These are phyloP conservation scores for Tulasnella sp. DNA, from an alignment of 768 basidiomycete genomes.

Conservation along the genomic window DNA sequence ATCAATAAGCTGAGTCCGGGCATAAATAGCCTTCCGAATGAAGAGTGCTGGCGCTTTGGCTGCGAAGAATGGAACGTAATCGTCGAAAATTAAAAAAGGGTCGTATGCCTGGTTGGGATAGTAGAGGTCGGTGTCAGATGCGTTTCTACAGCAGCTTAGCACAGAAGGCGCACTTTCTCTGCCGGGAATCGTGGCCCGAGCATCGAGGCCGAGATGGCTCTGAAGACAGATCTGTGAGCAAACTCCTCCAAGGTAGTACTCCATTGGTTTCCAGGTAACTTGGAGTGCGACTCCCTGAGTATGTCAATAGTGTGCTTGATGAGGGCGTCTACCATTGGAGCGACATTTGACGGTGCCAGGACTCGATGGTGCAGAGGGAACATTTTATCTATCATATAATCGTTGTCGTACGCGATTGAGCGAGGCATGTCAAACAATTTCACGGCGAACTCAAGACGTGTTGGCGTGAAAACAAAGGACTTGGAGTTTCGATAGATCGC, in stretches of 20 bases:
- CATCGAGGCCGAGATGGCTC: conserved; percentile 21
- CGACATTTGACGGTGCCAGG: not conserved
- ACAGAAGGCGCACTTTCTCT: not conserved
- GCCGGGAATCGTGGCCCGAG: conserved; percentile 29
- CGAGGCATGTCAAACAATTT: conserved; percentile 21
- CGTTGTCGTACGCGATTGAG: not conserved
- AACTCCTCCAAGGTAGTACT: conserved; percentile 13
- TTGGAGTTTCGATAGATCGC: conserved; percentile 23
- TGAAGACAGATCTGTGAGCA: conserved; percentile 11
- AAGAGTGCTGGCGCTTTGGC: conserved; percentile 26
- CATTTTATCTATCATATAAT: not conserved
- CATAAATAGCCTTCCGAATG: conserved; percentile 1
- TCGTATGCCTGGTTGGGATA: not conserved
- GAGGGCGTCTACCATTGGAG: conserved; percentile 3
- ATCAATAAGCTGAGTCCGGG: conserved; percentile 11
- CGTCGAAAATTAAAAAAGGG: conserved; percentile 29
- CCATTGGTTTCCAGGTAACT: not conserved
- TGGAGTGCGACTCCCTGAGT: not conserved
- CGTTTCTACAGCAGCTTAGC: not conserved
- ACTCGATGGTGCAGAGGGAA: conserved; percentile 18
- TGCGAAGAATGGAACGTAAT: conserved; percentile 26
- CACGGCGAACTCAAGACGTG: not conserved
- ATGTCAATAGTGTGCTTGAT: not conserved
- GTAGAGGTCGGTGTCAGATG: not conserved
- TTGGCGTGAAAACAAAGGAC: conserved; percentile 21